Conservation (phyloP, 2,329 filamentous ascomycete species). For the Colletotrichum orchidophilum region DNA sequence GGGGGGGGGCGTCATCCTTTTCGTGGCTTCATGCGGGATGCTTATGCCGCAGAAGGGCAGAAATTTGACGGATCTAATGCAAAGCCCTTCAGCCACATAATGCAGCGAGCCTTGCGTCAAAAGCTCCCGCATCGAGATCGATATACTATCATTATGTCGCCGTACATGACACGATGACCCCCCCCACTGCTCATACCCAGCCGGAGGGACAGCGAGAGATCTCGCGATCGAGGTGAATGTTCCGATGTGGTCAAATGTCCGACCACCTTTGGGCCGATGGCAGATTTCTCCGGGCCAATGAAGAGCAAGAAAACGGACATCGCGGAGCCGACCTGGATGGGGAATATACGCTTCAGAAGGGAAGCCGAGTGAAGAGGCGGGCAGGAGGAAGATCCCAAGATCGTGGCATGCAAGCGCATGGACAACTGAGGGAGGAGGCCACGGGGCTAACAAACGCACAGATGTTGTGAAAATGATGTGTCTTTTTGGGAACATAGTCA, state of each 20-base stretch:
- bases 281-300: background rate
- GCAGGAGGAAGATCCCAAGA: background rate
- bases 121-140: background rate
- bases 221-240: background rate
- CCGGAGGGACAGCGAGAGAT: background rate
- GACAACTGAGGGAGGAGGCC: background rate
- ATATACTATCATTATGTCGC: background rate
- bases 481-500: background rate
- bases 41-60: background rate
- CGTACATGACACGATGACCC: background rate
- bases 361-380: background rate
- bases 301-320: background rate
- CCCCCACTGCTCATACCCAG: background rate
- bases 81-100: background rate
- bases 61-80: background rate
- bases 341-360: background rate
- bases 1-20: background rate
- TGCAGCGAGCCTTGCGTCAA: background rate
- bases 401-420: background rate
- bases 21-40: background rate
- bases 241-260: background rate
- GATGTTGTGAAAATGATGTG: conserved; percentile 6
- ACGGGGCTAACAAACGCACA: background rate
- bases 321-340: background rate
- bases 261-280: background rate